These are phyloP conservation scores for Hyphopichia khmerensis DNA, from an alignment of 1,139 yeast species.

Conservation along the genomic window DNA sequence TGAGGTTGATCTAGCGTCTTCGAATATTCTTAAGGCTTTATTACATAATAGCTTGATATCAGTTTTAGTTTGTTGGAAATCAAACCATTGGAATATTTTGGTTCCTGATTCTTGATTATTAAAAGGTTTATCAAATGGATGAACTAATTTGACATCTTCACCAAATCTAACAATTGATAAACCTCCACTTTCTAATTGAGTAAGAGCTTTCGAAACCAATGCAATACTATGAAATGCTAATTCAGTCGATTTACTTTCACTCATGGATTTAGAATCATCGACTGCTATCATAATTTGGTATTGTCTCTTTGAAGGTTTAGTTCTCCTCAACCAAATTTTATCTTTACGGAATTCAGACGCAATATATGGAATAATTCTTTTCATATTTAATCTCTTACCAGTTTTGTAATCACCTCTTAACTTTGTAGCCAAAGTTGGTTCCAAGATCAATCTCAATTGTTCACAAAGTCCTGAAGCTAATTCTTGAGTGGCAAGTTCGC, in stretches of 20 bases:
- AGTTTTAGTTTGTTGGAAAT: constrained; percentile 85
- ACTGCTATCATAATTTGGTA: constrained; percentile 97
- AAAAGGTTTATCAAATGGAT: constrained; percentile 86
- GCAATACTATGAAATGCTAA: constrained; percentile 95
- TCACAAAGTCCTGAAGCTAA: constrained; percentile 87
- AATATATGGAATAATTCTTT: constrained; percentile 94
- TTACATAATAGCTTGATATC: constrained; percentile 74
- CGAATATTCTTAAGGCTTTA: constrained; percentile 73
- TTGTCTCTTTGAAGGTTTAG: constrained; percentile 95
- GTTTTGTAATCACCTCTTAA: constrained; percentile 94
- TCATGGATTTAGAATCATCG: constrained; percentile 97
- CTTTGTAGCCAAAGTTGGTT: constrained; percentile 94
- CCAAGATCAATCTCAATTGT: constrained; percentile 87
- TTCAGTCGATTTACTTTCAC: constrained; percentile 85
- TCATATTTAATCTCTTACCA: constrained; percentile 96
- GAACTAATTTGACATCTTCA: constrained; percentile 78
- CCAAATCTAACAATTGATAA: constrained; percentile 91
- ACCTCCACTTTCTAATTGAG: constrained; percentile 94
- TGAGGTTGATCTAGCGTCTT: constrained; percentile 58
- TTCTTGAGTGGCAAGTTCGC: constrained; percentile 83
- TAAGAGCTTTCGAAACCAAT: constrained; percentile 87
- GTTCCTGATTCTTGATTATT: constrained; percentile 78
- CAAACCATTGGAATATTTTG: constrained; percentile 81
- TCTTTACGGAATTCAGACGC: constrained; percentile 97
- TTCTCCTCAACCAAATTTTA: constrained; percentile 96